Evolutionary conservation across 2,329 filamentous ascomycete genomes (phyloP), one percentile per base, ranked within the genome.

Genomic region (Penicillium fuscoglaucum): DNA sequence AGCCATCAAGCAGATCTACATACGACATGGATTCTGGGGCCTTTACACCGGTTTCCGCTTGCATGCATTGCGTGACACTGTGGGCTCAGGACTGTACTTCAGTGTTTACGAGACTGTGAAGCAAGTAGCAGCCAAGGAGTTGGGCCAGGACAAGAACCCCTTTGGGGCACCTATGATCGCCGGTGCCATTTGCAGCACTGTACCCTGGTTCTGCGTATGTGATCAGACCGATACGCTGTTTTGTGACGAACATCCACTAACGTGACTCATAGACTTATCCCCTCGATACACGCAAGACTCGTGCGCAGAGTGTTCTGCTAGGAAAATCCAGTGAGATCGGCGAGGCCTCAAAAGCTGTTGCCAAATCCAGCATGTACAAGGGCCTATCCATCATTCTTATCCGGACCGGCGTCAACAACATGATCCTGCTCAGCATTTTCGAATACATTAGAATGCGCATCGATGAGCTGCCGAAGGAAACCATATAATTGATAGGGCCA

Each of bases 211-310:
- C 29, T 76, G 77, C 50, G 78, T 80, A 74, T 67, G 76, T 71
- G 37, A 46, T 59, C 21, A 8, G 17, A 43, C 8, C n/a, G 7
- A 7, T 21, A 17, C 10, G 8, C 21, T 12, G 35, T n/a, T 21
- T 35, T 9, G 6, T 35, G 15, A 13, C 4, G 13, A 17, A 13
- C 33, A 9, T 19, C 5, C 24, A 53, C 58, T 63, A 47, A 68
- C 45, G 28, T 33, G 2, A 24, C 9, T 29, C 35, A 33, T 52
- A 80, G 78, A 80, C 78, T 4, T 80, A 80, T 59, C 77, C 78
- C 0, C 73, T 80, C 12, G 78, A 80, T 59, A 80, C 78, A 2
- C 75, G 76, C 58, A 80, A 80, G 65, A 80, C 78, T n/a, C 78
- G 78, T 17, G 76, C 76, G 1, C 78, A 80, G 63, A 80, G 78